Evolutionary conservation across 2,329 filamentous ascomycete genomes (phyloP).

Genomic region (Diplodia scrobiculata): DNA sequence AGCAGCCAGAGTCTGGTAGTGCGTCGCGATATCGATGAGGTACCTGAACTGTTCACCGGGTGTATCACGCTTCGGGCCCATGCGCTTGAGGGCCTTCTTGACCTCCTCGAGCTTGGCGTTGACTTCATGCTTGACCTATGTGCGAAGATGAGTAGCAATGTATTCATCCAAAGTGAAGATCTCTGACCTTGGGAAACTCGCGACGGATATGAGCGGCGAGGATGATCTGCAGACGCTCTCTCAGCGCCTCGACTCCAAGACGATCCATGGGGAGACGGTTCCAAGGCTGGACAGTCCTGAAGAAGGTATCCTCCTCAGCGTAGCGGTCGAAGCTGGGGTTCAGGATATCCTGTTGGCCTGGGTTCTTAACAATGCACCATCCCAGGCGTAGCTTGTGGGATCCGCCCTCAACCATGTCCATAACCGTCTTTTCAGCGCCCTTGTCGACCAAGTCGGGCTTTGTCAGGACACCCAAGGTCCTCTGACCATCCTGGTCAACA

Average conservation of each 20-base stretch:
- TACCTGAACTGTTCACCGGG: slow-evolving; percentile 43
- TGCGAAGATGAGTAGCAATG: slow-evolving; percentile 35
- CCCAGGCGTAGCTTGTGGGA: slow-evolving; percentile 50
- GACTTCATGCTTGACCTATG: slow-evolving; percentile 42
- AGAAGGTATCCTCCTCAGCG: slow-evolving; percentile 43
- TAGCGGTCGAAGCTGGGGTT: slow-evolving; percentile 36
- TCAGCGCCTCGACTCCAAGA: slow-evolving; percentile 49
- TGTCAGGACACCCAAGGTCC: slow-evolving; percentile 45
- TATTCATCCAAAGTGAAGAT: not conserved
- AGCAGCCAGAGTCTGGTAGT: slow-evolving; percentile 45
- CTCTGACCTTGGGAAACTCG: slow-evolving; percentile 50
- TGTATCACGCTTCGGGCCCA: slow-evolving; percentile 44
- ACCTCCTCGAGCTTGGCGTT: slow-evolving; percentile 36
- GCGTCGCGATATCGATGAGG: slow-evolving; percentile 44
- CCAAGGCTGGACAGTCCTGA: slow-evolving; percentile 43
- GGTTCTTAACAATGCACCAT: slow-evolving; percentile 60
- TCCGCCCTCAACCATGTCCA: slow-evolving; percentile 46
- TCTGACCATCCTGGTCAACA: slow-evolving; percentile 38
- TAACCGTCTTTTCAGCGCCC: slow-evolving; percentile 46
- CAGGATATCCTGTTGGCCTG: slow-evolving; percentile 34
- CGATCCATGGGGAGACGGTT: slow-evolving; percentile 42
- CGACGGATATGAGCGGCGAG: slow-evolving; percentile 49
- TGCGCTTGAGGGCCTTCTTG: slow-evolving; percentile 34
- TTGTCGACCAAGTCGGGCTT: slow-evolving; percentile 43
- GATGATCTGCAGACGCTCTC: slow-evolving; percentile 46